Evolutionary conservation across 768 basidiomycete genomes (phyloP).

Genomic region (Glaciozyma martinii): DNA sequence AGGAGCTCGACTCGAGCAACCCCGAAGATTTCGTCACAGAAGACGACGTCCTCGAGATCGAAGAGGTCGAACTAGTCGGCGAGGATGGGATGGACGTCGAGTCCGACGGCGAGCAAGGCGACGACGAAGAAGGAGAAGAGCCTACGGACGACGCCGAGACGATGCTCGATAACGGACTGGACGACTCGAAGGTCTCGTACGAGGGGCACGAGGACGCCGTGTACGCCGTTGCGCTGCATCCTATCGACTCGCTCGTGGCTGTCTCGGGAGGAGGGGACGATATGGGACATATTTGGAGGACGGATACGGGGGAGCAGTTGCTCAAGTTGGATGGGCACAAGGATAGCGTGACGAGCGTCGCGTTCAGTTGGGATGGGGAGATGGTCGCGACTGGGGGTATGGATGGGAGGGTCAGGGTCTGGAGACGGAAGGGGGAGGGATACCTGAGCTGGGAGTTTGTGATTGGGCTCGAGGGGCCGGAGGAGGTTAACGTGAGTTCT

Average conservation of each 20-base stretch:
- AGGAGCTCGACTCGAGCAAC: background rate
- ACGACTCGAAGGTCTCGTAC: slow-evolving; percentile 40
- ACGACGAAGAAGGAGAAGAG: slow-evolving; percentile 60
- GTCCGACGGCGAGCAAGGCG: slow-evolving; percentile 12
- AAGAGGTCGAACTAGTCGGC: slow-evolving; percentile 9
- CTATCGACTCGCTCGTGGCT: slow-evolving; percentile 64
- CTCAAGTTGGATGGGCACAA: slow-evolving; percentile 83
- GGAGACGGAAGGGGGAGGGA: slow-evolving; percentile 51
- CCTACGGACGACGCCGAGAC: slow-evolving; percentile 46
- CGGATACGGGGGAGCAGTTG: slow-evolving; percentile 67
- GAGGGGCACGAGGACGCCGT: slow-evolving; percentile 60
- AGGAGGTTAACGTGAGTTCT: slow-evolving; percentile 76
- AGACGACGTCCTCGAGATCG: slow-evolving; percentile 51
- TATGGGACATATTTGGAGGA: slow-evolving; percentile 84
- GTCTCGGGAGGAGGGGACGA: slow-evolving; percentile 94
- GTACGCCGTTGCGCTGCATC: slow-evolving; percentile 75
- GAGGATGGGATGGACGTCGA: slow-evolving; percentile 44
- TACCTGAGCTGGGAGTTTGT: slow-evolving; percentile 86
- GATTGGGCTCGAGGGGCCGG: slow-evolving; percentile 83
- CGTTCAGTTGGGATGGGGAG: slow-evolving; percentile 82
- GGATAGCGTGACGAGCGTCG: slow-evolving; percentile 72
- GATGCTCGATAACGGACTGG: slow-evolving; percentile 22
- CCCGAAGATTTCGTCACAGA: slow-evolving; percentile 18
- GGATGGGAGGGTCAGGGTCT: slow-evolving; percentile 89
- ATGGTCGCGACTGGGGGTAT: slow-evolving; percentile 93